Evolutionary conservation across 2,329 filamentous ascomycete genomes (phyloP).

Genomic region (Orbilia brochopaga): DNA sequence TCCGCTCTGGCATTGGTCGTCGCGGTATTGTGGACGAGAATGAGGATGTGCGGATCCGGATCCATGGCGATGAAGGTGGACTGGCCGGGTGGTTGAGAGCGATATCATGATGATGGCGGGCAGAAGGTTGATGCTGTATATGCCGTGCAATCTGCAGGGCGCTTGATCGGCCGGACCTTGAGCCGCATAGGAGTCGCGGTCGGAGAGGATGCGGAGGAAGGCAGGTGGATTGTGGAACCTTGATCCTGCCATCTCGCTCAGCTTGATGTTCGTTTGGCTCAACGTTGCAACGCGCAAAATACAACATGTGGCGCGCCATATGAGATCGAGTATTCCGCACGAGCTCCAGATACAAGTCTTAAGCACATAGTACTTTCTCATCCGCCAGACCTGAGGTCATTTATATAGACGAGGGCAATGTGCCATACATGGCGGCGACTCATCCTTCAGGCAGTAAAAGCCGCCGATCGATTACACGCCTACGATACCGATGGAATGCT

Average conservation of each 20-base stretch:
- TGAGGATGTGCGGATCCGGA: slow-evolving; percentile 27
- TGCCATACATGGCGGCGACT: too few relatives aligned
- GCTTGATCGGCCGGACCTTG: slow-evolving; percentile 3
- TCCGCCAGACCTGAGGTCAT: too few relatives aligned
- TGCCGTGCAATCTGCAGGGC: slow-evolving; percentile 3
- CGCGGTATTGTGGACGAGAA: slow-evolving; percentile 32
- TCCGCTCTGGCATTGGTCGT: slow-evolving; percentile 34
- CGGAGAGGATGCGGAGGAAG: background rate
- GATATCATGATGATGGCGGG: slow-evolving; percentile 13
- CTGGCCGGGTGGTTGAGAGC: slow-evolving; percentile 5
- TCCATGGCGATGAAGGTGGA: slow-evolving; percentile 33
- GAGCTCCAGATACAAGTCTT: too few relatives aligned
- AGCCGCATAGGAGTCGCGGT: background rate
- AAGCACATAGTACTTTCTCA: too few relatives aligned
- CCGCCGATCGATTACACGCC: too few relatives aligned
- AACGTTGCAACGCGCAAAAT: background rate
- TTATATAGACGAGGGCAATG: too few relatives aligned
- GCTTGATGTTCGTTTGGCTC: background rate
- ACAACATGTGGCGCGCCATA: too few relatives aligned
- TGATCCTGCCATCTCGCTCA: too few relatives aligned
- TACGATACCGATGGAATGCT: too few relatives aligned
- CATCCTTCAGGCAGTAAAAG: too few relatives aligned
- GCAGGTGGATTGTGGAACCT: background rate
- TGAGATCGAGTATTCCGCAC: too few relatives aligned
- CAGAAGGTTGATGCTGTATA: background rate